Conservation (phyloP, 2,329 filamentous ascomycete species). For the Ciborinia camelliae region DNA sequence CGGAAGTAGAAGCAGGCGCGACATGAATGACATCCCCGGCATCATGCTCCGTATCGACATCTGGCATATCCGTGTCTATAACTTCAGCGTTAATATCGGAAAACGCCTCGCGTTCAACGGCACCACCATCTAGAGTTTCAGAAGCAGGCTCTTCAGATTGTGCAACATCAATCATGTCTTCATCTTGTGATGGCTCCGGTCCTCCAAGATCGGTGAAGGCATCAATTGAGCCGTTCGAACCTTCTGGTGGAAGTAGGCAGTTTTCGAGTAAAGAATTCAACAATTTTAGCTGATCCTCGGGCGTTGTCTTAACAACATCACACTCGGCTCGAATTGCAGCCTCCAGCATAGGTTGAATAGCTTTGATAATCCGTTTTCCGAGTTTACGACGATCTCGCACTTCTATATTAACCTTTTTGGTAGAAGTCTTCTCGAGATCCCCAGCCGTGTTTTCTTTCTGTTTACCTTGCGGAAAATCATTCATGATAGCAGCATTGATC, state of each 20-base stretch:
- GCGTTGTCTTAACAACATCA: slow-evolving; percentile 69
- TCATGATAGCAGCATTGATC: slow-evolving; percentile 49
- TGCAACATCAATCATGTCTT: slow-evolving; percentile 34
- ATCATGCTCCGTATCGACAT: slow-evolving; percentile 35
- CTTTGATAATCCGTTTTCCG: slow-evolving; percentile 86
- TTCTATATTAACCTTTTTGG: slow-evolving; percentile 51
- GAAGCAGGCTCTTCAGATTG: slow-evolving; percentile 8
- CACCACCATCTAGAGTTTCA: neutral
- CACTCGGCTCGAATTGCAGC: slow-evolving; percentile 74
- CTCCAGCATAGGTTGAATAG: slow-evolving; percentile 74
- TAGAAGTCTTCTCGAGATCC: slow-evolving; percentile 36
- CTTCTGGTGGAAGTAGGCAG: slow-evolving; percentile 45
- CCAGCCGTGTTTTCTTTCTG: slow-evolving; percentile 21
- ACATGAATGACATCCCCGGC: slow-evolving; percentile 21
- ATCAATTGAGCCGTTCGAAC: slow-evolving; percentile 14
- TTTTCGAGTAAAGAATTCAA: slow-evolving; percentile 70
- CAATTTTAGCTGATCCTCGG: slow-evolving; percentile 67
- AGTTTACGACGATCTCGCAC: slow-evolving; percentile 77
- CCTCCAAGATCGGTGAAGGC: slow-evolving; percentile 39
- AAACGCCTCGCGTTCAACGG: slow-evolving; percentile 14
- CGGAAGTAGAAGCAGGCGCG: slow-evolving; percentile 10
- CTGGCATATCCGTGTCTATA: slow-evolving; percentile 39
- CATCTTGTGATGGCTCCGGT: slow-evolving; percentile 41
- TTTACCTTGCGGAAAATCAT: slow-evolving; percentile 20
- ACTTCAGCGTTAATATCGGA: slow-evolving; percentile 31